Conservation (phyloP, 164 flowering plant species). For the Chloranthus sessilifolius region DNA sequence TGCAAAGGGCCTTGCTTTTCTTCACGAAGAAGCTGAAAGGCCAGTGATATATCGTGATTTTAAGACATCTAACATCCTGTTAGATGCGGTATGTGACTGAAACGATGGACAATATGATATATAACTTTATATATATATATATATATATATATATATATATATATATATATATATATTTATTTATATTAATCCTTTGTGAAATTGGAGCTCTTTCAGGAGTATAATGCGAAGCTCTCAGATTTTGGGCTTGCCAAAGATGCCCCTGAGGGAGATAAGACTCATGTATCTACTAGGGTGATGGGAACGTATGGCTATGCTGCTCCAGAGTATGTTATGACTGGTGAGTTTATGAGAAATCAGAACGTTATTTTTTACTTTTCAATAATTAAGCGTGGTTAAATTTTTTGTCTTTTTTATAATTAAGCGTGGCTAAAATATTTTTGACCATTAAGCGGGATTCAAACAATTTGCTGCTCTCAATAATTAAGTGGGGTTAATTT, state of each 20-base stretch:
- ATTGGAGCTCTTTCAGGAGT: conserved; percentile 50
- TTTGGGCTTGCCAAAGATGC: conserved; percentile 89
- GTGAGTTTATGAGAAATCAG: conserved; percentile 32
- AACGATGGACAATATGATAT: no score
- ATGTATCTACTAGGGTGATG: conserved; percentile 85
- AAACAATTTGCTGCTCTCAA: no score
- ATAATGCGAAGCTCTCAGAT: conserved; percentile 78
- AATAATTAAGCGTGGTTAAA: no score
- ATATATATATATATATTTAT: no score
- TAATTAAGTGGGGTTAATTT: no score
- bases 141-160: no score
- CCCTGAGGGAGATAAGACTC: conserved; percentile 81
- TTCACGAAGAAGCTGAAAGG: conserved; percentile 34
- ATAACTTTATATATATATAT: no score
- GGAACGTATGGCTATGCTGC: conserved; percentile 90
- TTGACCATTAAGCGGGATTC: no score
- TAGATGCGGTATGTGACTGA: conserved; percentile 27
- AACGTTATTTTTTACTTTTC: no score
- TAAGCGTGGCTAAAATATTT: no score
- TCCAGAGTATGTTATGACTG: conserved; percentile 84
- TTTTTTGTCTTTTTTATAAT: no score
- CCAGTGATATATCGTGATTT: conserved; percentile 32
- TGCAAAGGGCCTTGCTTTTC: conserved; percentile 34
- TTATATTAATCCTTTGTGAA: no score
- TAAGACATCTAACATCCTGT: conserved; percentile 29